These are phyloP conservation scores for Phaffia tasmanica DNA, from an alignment of 768 basidiomycete species.

Conservation along the genomic window DNA sequence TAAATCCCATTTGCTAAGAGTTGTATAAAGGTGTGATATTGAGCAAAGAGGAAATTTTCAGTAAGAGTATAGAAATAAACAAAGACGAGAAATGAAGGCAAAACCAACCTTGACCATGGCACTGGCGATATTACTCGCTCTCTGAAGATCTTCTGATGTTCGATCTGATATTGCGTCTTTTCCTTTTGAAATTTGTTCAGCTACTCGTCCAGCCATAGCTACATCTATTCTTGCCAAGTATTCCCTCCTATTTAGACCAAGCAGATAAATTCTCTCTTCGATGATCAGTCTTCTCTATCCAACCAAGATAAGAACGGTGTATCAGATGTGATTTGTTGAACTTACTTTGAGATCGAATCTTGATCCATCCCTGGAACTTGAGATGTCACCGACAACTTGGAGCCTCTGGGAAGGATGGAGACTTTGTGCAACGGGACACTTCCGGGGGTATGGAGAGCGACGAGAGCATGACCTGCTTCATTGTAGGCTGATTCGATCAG, in stretches of 20 bases:
- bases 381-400: constrained; percentile 78
- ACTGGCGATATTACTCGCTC: background rate
- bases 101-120: constrained; percentile 1
- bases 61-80: background rate
- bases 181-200: constrained; percentile 88
- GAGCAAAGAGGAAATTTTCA: too few relatives aligned
- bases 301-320: background rate
- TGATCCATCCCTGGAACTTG: constrained; percentile 68
- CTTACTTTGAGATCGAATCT: constrained; percentile 56
- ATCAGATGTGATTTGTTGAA: background rate
- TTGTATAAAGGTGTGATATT: too few relatives aligned
- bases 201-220: constrained; percentile 84
- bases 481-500: constrained; percentile 92
- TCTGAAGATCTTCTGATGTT: constrained; percentile 16
- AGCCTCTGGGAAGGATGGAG: constrained; percentile 81
- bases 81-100: background rate
- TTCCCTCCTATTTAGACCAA: background rate
- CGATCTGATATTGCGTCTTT: constrained; percentile 52
- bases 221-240: constrained; percentile 55
- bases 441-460: constrained; percentile 85
- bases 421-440: constrained; percentile 97
- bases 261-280: background rate
- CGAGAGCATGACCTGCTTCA: constrained; percentile 62
- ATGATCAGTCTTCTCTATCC: background rate
- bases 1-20: constrained; percentile 17